A percentile compares a stretch with the other conserved stretches of the same genome.
Conservation (phyloP, 148 eudicot genomes). For the Rhododendron vialii region DNA sequence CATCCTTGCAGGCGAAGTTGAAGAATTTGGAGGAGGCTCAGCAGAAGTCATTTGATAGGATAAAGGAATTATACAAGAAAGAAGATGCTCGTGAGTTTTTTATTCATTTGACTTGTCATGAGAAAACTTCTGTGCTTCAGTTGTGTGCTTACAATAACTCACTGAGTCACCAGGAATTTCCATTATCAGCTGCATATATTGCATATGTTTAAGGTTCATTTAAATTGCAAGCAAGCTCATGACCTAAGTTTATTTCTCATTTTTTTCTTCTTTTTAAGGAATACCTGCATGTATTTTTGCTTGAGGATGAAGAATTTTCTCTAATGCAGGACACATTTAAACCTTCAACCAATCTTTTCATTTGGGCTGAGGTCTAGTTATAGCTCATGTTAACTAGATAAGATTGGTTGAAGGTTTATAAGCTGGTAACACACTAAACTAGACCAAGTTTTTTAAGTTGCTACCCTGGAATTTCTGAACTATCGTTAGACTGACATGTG, state of each 20-base stretch:
- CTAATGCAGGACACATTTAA: neutral
- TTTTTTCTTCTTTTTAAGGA: neutral
- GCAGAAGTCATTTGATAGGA: conserved; percentile 44
- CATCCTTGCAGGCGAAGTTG: conserved; percentile 56
- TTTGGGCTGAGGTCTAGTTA: neutral
- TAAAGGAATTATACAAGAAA: conserved; percentile 47
- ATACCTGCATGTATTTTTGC: neutral
- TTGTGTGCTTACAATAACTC: neutral
- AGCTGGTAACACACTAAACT: neutral
- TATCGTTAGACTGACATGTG: neutral
- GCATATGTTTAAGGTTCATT: neutral
- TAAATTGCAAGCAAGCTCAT: neutral
- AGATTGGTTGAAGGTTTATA: neutral
- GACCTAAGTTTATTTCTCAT: neutral
- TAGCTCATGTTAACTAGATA: neutral
- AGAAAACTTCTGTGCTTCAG: neutral
- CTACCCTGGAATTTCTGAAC: neutral
- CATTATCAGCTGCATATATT: neutral
- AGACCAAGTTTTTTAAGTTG: neutral
- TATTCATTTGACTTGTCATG: neutral
- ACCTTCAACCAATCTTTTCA: neutral
- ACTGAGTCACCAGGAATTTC: neutral
- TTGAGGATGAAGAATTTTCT: neutral
- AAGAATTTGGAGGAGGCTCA: conserved; percentile 52
- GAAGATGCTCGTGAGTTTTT: conserved; percentile 64